Base-by-base conservation (phyloP, 148 eudicot genomes). In the Heliosperma pusillum region DNA sequence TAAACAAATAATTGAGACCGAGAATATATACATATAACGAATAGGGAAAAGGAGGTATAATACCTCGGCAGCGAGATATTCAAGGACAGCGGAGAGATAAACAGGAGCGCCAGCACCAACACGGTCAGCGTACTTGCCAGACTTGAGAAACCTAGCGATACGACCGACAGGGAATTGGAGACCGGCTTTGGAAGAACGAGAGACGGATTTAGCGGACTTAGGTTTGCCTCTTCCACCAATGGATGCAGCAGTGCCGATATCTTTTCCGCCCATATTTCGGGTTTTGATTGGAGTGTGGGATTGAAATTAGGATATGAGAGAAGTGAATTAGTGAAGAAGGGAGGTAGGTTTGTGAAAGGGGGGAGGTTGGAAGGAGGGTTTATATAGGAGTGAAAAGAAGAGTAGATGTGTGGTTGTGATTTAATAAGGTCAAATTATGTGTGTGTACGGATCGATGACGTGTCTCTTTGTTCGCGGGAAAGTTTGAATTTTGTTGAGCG, bases 71-170 rank as follows among this genome's bases (percentile, higher is more conserved):
- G 87, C 87, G 70, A 84, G 87, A 22, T 84, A 84, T 72, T 84
- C 87, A 7, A 84, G 87, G 20, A 84, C 87, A 4, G 87, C 87
- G 30, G 87, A 79, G 66, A 84, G 87, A 27, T 84, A 84, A 1
- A 84, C 87, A 3, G 87, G 87, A 78, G 87, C 84, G 27, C 87
- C 87, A n/a, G 84, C 84, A 24, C 87, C 87, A 19, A 84, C 87
- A 67, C 87, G 80, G 60, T 84, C 87, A 53, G 87, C 84, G 19
- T 84, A 84, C 72, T 81, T 84, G 6, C 87, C 87, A 7, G 82
- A 76, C 73, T 84, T 84, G 17, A 84, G 73, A 63, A 81, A 84
- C 61, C 87, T 69, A 3, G 87, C 82, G 25, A 84, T 84, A 61
- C 87, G 78, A 3, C 87, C 87, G 21, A 84, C 87, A 0, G 87